These are phyloP conservation scores for Leccinum subrobustum DNA, from an alignment of 1,284 basidiomycete species.

Conservation along the genomic window DNA sequence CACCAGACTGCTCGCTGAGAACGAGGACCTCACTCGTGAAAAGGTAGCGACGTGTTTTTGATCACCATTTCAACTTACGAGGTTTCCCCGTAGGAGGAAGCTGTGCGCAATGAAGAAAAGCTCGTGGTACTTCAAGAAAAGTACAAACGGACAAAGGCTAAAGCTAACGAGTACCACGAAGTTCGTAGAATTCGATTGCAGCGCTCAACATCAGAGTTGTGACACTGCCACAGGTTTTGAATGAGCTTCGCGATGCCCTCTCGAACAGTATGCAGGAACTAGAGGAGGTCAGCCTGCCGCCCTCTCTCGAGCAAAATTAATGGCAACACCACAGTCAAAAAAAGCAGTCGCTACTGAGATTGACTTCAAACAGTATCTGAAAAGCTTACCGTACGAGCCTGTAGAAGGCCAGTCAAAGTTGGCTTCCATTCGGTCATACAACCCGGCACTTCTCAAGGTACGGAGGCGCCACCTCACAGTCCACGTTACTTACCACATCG, in stretches of 20 bases:
- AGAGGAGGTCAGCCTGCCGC: slow-evolving; percentile 19
- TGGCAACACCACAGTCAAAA: slow-evolving; percentile 9
- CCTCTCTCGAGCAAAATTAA: slow-evolving; percentile 1
- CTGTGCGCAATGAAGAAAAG: slow-evolving; percentile 8
- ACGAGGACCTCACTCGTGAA: slow-evolving; percentile 15
- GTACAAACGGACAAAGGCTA: slow-evolving; percentile 22
- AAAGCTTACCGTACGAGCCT: slow-evolving; percentile 8
- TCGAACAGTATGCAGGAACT: slow-evolving; percentile 17
- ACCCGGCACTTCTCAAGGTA: slow-evolving; percentile 20
- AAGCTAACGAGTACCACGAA: slow-evolving; percentile 16
- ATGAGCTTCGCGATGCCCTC: slow-evolving; percentile 21
- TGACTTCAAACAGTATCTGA: slow-evolving; percentile 12
- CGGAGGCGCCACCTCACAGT: background rate
- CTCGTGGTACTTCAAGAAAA: slow-evolving; percentile 23
- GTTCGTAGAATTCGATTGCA: slow-evolving; percentile 14
- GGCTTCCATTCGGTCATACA: slow-evolving; percentile 11
- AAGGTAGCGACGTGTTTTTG: slow-evolving; percentile 13
- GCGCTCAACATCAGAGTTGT: background rate
- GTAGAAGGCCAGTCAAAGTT: slow-evolving; percentile 16
- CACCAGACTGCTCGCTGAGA: slow-evolving; percentile 15
- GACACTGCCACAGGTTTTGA: slow-evolving; percentile 19
- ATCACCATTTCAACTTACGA: slow-evolving; percentile 1
- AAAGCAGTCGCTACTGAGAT: slow-evolving; percentile 16
- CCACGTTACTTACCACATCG: slow-evolving; percentile 1
- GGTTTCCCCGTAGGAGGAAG: slow-evolving; percentile 12